Evolutionary conservation across 352 stramenopile genomes (phyloP).

Genomic region (Globisporangium rhizosaccharum): DNA sequence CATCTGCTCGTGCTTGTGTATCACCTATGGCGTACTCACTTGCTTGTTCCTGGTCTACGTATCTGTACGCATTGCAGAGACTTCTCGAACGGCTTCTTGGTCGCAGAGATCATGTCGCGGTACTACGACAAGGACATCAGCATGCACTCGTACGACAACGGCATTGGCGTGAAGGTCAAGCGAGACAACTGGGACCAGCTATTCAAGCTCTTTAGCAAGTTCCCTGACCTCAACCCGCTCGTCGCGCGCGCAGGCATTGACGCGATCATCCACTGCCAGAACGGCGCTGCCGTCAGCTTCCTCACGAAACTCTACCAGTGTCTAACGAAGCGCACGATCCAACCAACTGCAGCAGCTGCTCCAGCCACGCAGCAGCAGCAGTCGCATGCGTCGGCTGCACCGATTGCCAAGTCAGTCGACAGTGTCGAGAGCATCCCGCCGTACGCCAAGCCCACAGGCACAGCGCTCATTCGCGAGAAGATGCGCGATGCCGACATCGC

Average conservation of each 20-base stretch:
- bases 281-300: constrained; percentile 79
- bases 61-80: constrained; percentile 31
- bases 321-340: constrained; percentile 85
- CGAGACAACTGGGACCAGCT: constrained; percentile 92
- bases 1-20: not conserved
- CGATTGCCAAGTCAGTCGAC: constrained; percentile 23
- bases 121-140: constrained; percentile 92
- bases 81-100: constrained; percentile 89
- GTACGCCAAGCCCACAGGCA: constrained; percentile 83
- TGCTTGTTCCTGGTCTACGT: too few relatives aligned
- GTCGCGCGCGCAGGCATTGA: constrained; percentile 55
- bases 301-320: constrained; percentile 88
- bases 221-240: constrained; percentile 63
- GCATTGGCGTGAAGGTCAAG: constrained; percentile 86
- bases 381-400: constrained; percentile 6
- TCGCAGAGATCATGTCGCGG: constrained; percentile 88
- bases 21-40: not conserved
- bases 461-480: constrained; percentile 79
- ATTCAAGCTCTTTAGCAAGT: constrained; percentile 68
- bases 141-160: constrained; percentile 93
- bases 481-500: constrained; percentile 71
- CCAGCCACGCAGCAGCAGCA: constrained; percentile 12
- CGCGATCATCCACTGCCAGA: constrained; percentile 87
- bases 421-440: constrained; percentile 47
- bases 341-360: constrained; percentile 30